Percentiles rank a stretch among this genome's conserved stretches.
These are phyloP conservation scores for Lobosporangium transversale DNA, from an alignment of 192 early-diverging fungal species.

Conservation along the genomic window DNA sequence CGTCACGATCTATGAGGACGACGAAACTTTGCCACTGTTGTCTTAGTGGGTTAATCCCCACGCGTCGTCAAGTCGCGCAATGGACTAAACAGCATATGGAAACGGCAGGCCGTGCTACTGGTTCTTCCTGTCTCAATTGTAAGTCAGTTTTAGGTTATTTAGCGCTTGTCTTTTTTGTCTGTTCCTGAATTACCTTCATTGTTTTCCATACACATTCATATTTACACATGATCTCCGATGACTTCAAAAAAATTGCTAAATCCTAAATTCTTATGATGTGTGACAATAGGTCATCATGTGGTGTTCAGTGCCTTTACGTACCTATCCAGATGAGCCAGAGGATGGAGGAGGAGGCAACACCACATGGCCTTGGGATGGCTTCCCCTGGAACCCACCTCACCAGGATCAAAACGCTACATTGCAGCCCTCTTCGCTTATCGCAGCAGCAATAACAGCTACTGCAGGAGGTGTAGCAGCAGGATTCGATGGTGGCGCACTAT, in stretches of 20 bases:
- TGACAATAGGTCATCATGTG: conserved; percentile 41
- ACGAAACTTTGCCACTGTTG: conserved; percentile 35
- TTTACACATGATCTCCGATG: not conserved
- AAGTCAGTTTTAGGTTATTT: no score
- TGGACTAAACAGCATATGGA: conserved; percentile 55
- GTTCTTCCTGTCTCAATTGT: conserved; percentile 49
- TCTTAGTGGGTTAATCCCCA: conserved; percentile 42
- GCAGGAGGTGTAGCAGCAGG: conserved; percentile 1
- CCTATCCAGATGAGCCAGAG: conserved; percentile 37
- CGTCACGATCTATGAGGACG: conserved; percentile 52
- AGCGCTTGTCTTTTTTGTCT: not conserved
- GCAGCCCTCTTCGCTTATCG: not conserved
- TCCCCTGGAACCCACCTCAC: conserved; percentile 20
- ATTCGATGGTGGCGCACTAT: not conserved
- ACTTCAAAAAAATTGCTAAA: no score
- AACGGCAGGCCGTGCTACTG: conserved; percentile 40
- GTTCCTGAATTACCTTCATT: not conserved
- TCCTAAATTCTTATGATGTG: not conserved
- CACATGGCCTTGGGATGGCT: conserved; percentile 36
- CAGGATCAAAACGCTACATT: not conserved
- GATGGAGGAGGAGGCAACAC: conserved; percentile 20
- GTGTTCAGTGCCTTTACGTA: conserved; percentile 44
- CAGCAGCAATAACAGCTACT: not conserved
- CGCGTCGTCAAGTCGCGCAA: conserved; percentile 43
- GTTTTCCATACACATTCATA: not conserved